These are phyloP conservation scores for Auricularia sp. DNA, from an alignment of 768 basidiomycete species.

Conservation along the genomic window DNA sequence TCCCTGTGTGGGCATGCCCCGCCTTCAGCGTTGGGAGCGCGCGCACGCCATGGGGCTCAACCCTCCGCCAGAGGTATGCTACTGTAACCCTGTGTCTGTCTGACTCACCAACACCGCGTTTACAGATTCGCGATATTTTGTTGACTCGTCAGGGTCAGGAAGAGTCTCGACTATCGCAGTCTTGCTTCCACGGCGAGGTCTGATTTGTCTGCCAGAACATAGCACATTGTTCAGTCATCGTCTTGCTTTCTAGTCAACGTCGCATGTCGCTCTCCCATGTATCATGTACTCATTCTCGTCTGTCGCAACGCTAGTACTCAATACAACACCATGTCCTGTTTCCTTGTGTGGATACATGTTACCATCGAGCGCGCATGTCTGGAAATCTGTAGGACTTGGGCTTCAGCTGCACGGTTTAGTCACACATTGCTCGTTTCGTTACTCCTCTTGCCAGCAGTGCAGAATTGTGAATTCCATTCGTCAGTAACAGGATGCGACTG, in stretches of 20 bases:
- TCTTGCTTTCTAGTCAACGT: neutral
- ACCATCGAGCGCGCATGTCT: no score
- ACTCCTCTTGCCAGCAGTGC: no score
- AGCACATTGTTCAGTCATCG: neutral
- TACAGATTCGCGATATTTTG: slow-evolving; percentile 70
- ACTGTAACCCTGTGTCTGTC: neutral
- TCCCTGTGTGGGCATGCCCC: slow-evolving; percentile 67
- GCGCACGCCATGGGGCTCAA: slow-evolving; percentile 67
- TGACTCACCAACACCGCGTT: neutral
- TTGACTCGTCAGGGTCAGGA: slow-evolving; percentile 54
- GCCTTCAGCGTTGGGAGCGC: slow-evolving; percentile 81
- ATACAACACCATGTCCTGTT: no score
- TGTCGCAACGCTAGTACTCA: no score
- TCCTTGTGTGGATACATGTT: no score
- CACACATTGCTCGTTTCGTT: no score
- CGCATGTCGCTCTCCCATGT: neutral
- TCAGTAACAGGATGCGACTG: no score
- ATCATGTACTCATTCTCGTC: neutral
- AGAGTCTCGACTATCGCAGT: slow-evolving; percentile 42
- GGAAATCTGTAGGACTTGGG: no score
- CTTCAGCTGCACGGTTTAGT: no score
- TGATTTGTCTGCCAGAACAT: neutral
- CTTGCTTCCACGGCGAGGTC: slow-evolving; percentile 45
- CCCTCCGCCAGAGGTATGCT: slow-evolving; percentile 65
- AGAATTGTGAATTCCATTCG: no score